Percentiles rank a stretch among this genome's conserved stretches.
Conservation (phyloP, 768 basidiomycete genomes). For the Trametes villosa region DNA sequence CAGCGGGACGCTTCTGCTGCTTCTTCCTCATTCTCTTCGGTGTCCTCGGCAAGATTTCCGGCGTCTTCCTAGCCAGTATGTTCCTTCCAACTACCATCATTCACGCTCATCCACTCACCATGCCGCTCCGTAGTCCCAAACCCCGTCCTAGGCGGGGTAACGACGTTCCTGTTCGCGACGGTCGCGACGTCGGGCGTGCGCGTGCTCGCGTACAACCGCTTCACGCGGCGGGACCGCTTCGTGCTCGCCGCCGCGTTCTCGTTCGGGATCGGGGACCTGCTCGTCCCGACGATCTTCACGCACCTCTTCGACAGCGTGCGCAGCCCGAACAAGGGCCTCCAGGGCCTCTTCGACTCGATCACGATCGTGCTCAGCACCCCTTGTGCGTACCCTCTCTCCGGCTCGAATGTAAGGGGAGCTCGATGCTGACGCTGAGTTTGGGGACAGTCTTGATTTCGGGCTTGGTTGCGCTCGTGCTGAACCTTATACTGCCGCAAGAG, state of each 20-base stretch:
- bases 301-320: conserved; percentile 70
- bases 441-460: conserved; percentile 46
- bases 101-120: background rate
- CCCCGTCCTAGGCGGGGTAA: conserved; percentile 82
- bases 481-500: conserved; percentile 48
- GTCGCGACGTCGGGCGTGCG: conserved; percentile 74
- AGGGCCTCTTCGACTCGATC: conserved; percentile 76
- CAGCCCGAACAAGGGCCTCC: conserved; percentile 55
- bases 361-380: conserved; percentile 82
- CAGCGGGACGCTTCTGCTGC: conserved; percentile 81
- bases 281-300: conserved; percentile 66
- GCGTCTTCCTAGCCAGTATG: conserved; percentile 78
- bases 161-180: conserved; percentile 83
- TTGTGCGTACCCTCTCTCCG: conserved; percentile 51
- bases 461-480: conserved; percentile 49
- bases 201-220: conserved; percentile 63
- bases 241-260: conserved; percentile 70
- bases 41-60: conserved; percentile 79
- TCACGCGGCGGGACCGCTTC: conserved; percentile 68
- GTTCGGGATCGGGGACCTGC: conserved; percentile 72
- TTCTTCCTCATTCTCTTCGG: conserved; percentile 81
- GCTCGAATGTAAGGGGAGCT: background rate
- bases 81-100: conserved; percentile 2
- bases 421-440: background rate
- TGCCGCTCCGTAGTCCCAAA: conserved; percentile 57